Conservation (phyloP, 768 basidiomycete species). For the Trametes punicea region DNA sequence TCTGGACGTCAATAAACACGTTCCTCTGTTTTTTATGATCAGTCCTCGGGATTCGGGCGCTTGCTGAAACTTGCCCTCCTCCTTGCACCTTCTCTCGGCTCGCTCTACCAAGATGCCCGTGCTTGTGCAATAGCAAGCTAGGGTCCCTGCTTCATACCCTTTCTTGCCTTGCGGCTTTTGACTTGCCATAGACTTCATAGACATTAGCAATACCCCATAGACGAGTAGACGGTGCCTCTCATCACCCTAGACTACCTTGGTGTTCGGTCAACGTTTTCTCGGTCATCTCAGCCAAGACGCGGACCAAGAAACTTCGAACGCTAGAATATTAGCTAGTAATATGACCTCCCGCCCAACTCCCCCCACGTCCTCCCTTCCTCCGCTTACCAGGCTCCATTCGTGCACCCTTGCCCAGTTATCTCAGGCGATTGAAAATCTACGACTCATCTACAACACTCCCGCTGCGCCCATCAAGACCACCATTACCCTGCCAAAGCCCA, state of each 20-base stretch:
- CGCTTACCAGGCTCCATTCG: constrained; percentile 42
- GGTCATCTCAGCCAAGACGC: background rate
- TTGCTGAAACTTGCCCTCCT: background rate
- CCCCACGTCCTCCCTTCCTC: constrained; percentile 55
- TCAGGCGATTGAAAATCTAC: constrained; percentile 42
- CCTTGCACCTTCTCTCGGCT: constrained; percentile 9
- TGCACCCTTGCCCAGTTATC: constrained; percentile 37
- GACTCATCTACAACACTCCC: constrained; percentile 50
- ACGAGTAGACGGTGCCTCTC: constrained; percentile 11
- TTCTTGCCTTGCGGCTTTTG: constrained; percentile 28
- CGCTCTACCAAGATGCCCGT: constrained; percentile 42
- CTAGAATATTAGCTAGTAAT: background rate
- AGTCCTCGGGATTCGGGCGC: background rate
- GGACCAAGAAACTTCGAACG: background rate
- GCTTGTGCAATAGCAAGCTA: constrained; percentile 51
- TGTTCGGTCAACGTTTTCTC: constrained; percentile 2
- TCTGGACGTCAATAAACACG: constrained; percentile 15
- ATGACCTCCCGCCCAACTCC: constrained; percentile 25
- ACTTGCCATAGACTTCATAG: constrained; percentile 19
- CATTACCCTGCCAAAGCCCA: constrained; percentile 25
- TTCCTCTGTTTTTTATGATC: background rate
- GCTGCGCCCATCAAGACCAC: constrained; percentile 21
- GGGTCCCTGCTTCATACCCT: constrained; percentile 37
- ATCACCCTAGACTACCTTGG: constrained; percentile 1
- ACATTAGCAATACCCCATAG: constrained; percentile 30